Evolutionary conservation across 2,329 filamentous ascomycete genomes (phyloP).

Genomic region (Emergomyces orientalis): DNA sequence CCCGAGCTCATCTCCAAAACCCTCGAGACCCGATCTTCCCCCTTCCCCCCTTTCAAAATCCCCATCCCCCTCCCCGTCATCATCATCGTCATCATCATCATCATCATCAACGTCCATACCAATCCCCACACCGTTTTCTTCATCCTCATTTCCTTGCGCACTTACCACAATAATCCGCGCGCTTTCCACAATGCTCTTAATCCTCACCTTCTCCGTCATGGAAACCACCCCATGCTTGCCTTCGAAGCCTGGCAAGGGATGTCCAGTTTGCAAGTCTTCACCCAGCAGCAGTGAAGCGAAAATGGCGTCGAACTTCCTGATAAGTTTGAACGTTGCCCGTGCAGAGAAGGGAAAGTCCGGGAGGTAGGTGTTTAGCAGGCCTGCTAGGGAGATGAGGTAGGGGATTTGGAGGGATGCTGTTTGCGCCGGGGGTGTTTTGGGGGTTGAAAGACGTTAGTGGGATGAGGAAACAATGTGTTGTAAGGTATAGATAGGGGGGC

Average conservation of each 20-base stretch:
- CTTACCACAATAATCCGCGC: slow-evolving; percentile 63
- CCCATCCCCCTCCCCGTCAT: slow-evolving; percentile 26
- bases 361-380: slow-evolving; percentile 62
- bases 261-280: slow-evolving; percentile 55
- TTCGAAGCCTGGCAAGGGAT: slow-evolving; percentile 61
- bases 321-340: slow-evolving; percentile 56
- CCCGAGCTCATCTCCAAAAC: slow-evolving; percentile 26
- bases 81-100: slow-evolving; percentile 24
- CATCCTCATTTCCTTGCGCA: slow-evolving; percentile 44
- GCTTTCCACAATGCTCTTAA: slow-evolving; percentile 70
- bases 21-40: slow-evolving; percentile 31
- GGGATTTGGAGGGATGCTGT: slow-evolving; percentile 70
- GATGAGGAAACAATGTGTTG: background rate
- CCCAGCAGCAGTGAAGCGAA: slow-evolving; percentile 68
- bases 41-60: slow-evolving; percentile 20
- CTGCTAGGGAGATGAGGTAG: slow-evolving; percentile 69
- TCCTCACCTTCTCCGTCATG: slow-evolving; percentile 79
- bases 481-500: background rate
- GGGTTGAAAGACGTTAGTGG: background rate
- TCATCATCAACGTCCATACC: slow-evolving; percentile 28
- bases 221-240: slow-evolving; percentile 47
- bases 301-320: slow-evolving; percentile 72
- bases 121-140: slow-evolving; percentile 24
- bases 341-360: slow-evolving; percentile 61
- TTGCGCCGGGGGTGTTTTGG: too few species aligned